Evolutionary conservation across 495 filamentous ascomycete genomes (phyloP), one percentile per base, ranked within the genome.

Genomic region (Tuber brumale): DNA sequence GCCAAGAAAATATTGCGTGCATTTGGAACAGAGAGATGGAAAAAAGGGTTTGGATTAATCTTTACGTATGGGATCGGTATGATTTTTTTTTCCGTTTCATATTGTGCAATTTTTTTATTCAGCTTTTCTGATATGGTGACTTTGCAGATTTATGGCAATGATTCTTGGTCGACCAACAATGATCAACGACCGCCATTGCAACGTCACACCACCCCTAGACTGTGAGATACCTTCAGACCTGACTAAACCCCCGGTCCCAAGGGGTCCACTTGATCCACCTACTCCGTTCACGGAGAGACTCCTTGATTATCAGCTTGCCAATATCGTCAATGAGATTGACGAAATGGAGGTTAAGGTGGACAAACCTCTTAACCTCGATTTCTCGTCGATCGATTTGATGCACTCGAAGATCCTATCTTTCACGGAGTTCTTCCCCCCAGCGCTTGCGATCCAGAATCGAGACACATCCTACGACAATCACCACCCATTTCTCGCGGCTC

Each of bases 91-190:
- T 37, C 46, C 46, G 31, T 57, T 79, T 46, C n/a, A n/a, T 39
- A 46, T 66, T 70, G n/a, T 72, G 42, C 18, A n/a, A 42, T 41
- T 37, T 41, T 41, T 35, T 37, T 9, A n/a, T 46, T 39, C 41
- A 21, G n/a, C 19, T 57, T 75, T 76, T 72, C 76, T 79, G 45
- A 80, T 39, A 8, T 70, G 35, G 41, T 71, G 39, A 66, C 69
- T 35, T 19, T 61, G 18, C 61, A 82, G 81, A 39, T 82, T 82
- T 76, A 90, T 89, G 76, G 87, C 86, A 19, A 85, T 87, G 73
- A 86, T 89, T 37, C 86, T 91, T 35, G 89, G 89, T 21, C 84
- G 89, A 45, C 89, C 89, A 44, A 87, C 87, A 6, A 86, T 87
- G 44, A 86, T 88, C 66, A 86, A 88, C 80, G 81, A 83, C 75